A percentile compares a stretch with the other conserved stretches of the same genome.
Evolutionary conservation across 495 filamentous ascomycete species (phyloP).

Genomic region (Echria macrotheca): DNA sequence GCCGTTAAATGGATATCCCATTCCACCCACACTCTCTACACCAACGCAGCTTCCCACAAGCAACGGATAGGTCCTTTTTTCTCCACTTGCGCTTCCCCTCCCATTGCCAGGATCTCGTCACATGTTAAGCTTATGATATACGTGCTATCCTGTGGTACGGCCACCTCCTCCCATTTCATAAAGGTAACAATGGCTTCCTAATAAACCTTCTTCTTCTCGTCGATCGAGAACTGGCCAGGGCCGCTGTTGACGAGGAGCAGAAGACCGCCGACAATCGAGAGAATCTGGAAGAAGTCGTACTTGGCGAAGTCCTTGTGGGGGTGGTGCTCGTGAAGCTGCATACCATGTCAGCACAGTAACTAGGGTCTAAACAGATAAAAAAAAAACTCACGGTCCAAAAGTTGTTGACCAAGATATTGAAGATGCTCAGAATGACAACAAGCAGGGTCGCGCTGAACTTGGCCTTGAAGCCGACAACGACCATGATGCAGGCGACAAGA

Average conservation of each 20-base stretch:
- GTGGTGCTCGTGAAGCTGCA: constrained; percentile 94
- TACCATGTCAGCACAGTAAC: constrained; percentile 18
- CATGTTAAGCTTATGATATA: too few relatives aligned
- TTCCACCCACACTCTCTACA: neutral
- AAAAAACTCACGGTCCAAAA: constrained; percentile 89
- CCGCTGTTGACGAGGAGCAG: constrained; percentile 97
- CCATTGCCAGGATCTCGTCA: neutral
- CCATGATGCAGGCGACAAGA: constrained; percentile 92
- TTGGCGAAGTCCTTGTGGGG: constrained; percentile 99
- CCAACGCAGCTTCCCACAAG: neutral
- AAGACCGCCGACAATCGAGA: constrained; percentile 96
- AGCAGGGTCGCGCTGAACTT: constrained; percentile 95
- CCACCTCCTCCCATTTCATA: neutral
- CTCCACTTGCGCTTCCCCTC: neutral
- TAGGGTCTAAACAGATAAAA: neutral
- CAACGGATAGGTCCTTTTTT: neutral
- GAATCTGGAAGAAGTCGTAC: constrained; percentile 99
- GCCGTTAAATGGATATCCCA: constrained; percentile 2
- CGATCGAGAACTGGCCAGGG: constrained; percentile 92
- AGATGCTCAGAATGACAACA: constrained; percentile 89
- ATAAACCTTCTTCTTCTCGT: constrained; percentile 99
- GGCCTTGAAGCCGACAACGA: constrained; percentile 98
- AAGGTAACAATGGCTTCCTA: constrained; percentile 35
- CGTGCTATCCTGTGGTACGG: too few relatives aligned
- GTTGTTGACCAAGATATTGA: constrained; percentile 97